A percentile compares a stretch with the other conserved stretches of the same genome.
These are phyloP conservation scores for Psilocybe subaeruginosa DNA, from an alignment of 768 basidiomycete species.

Conservation along the genomic window DNA sequence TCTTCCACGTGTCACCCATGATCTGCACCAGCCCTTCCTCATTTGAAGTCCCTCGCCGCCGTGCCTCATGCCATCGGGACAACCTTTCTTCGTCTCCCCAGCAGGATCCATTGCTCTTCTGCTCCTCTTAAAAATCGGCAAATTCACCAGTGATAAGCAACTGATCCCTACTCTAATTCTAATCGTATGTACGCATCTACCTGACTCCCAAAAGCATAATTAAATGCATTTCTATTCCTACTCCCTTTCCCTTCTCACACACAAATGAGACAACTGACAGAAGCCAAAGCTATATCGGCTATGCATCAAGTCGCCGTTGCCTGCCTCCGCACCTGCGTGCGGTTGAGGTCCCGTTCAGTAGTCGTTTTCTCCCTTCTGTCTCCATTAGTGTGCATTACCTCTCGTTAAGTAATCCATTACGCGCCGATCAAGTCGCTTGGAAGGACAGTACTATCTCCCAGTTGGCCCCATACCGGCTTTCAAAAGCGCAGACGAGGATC, in stretches of 20 bases:
- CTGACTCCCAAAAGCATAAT: neutral
- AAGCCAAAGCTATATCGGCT: slow-evolving; percentile 7
- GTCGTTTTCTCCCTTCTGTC: slow-evolving; percentile 1
- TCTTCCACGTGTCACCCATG: slow-evolving; percentile 9
- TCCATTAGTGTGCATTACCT: slow-evolving; percentile 2
- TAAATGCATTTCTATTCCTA: neutral
- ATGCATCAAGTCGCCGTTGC: slow-evolving; percentile 14
- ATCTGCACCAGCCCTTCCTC: slow-evolving; percentile 14
- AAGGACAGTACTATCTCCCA: slow-evolving; percentile 3
- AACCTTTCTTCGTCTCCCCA: too few species aligned
- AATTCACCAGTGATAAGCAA: neutral
- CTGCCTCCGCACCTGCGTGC: neutral
- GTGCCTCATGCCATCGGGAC: neutral
- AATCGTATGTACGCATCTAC: neutral
- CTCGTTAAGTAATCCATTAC: neutral
- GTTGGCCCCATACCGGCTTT: slow-evolving; percentile 17
- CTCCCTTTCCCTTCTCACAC: slow-evolving; percentile 2
- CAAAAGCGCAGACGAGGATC: slow-evolving; percentile 14
- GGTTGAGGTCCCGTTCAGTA: too few species aligned
- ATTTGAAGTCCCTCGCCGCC: neutral
- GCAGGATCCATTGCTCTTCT: too few species aligned
- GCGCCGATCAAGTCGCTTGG: slow-evolving; percentile 27
- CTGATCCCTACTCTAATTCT: neutral
- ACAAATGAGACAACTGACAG: slow-evolving; percentile 1
- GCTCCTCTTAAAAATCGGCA: too few species aligned